Evolutionary conservation across 2,329 filamentous ascomycete genomes (phyloP).

Genomic region (Thelonectria discophora): DNA sequence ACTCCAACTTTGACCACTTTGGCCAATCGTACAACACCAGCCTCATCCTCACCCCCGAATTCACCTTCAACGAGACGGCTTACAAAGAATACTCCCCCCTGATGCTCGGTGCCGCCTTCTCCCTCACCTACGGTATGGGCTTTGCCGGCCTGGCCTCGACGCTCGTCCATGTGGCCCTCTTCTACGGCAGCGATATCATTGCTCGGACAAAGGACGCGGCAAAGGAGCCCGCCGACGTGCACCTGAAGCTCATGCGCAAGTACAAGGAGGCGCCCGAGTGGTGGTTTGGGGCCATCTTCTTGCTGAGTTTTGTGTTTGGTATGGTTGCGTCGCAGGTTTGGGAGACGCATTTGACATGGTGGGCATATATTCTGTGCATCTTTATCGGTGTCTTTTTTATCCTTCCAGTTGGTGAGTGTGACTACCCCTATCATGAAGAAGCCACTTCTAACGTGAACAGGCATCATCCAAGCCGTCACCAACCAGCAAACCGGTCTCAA

Average conservation of each 20-base stretch:
- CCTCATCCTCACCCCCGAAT: conserved; percentile 63
- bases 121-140: conserved; percentile 67
- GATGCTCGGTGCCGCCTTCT: conserved; percentile 69
- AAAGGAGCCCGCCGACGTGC: conserved; percentile 65
- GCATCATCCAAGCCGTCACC: conserved; percentile 68
- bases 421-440: neutral
- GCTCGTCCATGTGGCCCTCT: conserved; percentile 63
- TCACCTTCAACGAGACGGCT: conserved; percentile 65
- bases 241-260: conserved; percentile 69
- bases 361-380: conserved; percentile 66
- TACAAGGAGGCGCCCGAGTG: conserved; percentile 67
- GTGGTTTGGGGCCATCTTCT: conserved; percentile 63
- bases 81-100: conserved; percentile 75
- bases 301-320: conserved; percentile 44
- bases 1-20: conserved; percentile 70
- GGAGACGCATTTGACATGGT: conserved; percentile 39
- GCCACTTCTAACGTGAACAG: neutral
- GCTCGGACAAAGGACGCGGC: conserved; percentile 51
- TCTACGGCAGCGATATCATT: conserved; percentile 65
- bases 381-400: conserved; percentile 66
- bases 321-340: conserved; percentile 10
- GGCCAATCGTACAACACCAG: conserved; percentile 67
- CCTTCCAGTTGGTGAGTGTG: conserved; percentile 58
- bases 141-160: conserved; percentile 73
- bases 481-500: conserved; percentile 73